Evolutionary conservation across 2,329 filamentous ascomycete species (phyloP).

Genomic region (Trichoderma sp.): DNA sequence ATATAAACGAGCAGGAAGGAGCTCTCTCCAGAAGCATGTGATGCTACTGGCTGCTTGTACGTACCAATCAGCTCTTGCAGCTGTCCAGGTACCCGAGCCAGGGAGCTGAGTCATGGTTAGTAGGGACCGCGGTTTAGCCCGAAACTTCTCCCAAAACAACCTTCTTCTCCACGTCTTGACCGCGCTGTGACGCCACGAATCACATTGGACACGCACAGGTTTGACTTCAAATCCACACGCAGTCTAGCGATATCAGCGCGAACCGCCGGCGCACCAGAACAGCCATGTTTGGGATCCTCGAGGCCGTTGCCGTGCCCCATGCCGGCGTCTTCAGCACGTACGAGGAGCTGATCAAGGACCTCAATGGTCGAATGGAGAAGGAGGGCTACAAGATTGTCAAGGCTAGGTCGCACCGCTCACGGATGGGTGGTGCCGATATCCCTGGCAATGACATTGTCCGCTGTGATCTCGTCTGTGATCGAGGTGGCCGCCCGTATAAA

Average conservation of each 20-base stretch:
- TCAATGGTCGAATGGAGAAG: slow-evolving; percentile 45
- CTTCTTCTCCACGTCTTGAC: slow-evolving; percentile 20
- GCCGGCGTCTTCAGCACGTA: slow-evolving; percentile 42
- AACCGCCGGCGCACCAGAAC: background rate
- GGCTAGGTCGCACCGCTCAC: slow-evolving; percentile 45
- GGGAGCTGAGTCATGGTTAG: slow-evolving; percentile 11
- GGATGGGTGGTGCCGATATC: slow-evolving; percentile 43
- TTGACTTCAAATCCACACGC: slow-evolving; percentile 26
- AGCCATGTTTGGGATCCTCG: slow-evolving; percentile 46
- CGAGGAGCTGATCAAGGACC: slow-evolving; percentile 44
- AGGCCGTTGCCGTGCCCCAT: slow-evolving; percentile 41
- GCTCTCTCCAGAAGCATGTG: background rate
- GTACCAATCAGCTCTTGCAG: background rate
- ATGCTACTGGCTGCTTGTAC: background rate
- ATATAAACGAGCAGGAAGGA: background rate
- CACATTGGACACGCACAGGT: slow-evolving; percentile 25
- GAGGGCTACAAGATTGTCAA: slow-evolving; percentile 51
- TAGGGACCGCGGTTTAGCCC: slow-evolving; percentile 28
- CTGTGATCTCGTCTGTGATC: slow-evolving; percentile 48
- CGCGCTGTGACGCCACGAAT: slow-evolving; percentile 21
- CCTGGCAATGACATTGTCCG: slow-evolving; percentile 47
- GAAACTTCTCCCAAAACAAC: slow-evolving; percentile 20
- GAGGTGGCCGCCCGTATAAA: slow-evolving; percentile 46
- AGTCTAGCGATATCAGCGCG: slow-evolving; percentile 20
- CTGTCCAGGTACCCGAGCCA: background rate